These are phyloP conservation scores for Symbiodinium pilosum DNA, from an alignment of 73 alveolate species.

Conservation along the genomic window DNA sequence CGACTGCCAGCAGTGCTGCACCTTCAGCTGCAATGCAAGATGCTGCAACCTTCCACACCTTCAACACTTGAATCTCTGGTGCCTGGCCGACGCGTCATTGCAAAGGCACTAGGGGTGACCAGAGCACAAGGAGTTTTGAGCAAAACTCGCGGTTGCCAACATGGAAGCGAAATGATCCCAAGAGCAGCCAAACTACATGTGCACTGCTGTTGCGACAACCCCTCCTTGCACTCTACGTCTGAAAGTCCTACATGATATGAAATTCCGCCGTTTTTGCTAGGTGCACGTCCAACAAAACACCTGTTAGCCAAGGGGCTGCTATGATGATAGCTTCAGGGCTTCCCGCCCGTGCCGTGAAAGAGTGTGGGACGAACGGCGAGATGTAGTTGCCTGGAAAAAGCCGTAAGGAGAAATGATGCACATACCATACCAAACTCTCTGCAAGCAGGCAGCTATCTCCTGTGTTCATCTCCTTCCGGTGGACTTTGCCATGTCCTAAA, in stretches of 20 bases:
- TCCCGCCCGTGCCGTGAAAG: constrained; percentile 58
- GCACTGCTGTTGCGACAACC: background rate
- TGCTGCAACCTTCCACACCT: background rate
- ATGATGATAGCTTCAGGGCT: constrained; percentile 87
- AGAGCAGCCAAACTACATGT: background rate
- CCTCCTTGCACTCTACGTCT: background rate
- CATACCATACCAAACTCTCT: background rate
- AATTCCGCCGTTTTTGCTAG: background rate
- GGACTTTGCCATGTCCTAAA: constrained; percentile 82
- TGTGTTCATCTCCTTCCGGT: constrained; percentile 82
- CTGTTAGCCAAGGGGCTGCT: constrained; percentile 50
- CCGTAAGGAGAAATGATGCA: background rate
- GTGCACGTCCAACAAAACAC: background rate
- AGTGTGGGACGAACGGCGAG: constrained; percentile 87
- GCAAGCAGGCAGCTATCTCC: constrained; percentile 37
- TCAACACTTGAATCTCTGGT: background rate
- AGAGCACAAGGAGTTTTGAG: background rate
- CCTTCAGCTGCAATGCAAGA: background rate
- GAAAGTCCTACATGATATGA: background rate
- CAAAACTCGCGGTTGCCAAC: background rate
- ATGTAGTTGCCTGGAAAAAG: constrained; percentile 57
- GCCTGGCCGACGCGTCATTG: constrained; percentile 10
- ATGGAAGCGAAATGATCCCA: too few species aligned
- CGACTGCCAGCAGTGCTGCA: background rate
- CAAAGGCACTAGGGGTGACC: background rate